Conservation (phyloP, 2,329 filamentous ascomycete species). For the Monosporascus sp. region DNA sequence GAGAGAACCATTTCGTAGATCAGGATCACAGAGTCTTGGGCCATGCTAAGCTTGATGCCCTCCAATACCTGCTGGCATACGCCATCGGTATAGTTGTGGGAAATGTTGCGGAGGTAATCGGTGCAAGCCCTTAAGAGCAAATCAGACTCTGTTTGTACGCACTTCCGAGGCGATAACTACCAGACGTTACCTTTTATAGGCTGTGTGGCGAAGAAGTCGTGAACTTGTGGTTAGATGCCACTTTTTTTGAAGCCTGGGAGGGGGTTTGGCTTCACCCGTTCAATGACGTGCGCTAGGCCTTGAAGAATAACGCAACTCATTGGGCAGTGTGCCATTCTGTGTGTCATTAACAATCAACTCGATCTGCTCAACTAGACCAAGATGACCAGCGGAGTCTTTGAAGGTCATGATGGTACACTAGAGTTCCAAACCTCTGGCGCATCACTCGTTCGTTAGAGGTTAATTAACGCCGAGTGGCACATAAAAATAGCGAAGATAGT, state of each 20-base stretch:
- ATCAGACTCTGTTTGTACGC: too few species aligned
- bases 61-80: conserved; percentile 11
- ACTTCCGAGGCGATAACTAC: too few species aligned
- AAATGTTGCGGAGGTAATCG: conserved; percentile 15
- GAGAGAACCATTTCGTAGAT: not conserved
- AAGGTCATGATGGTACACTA: too few species aligned
- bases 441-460: too few species aligned
- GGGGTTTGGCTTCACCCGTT: conserved; percentile 8
- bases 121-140: conserved; percentile 8
- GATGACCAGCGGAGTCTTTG: too few species aligned
- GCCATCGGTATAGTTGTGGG: conserved; percentile 10
- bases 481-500: too few species aligned
- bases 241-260: conserved; percentile 10
- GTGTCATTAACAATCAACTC: too few species aligned
- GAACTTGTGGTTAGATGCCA: conserved; percentile 6
- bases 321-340: too few species aligned
- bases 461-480: too few species aligned
- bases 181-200: conserved; percentile 5
- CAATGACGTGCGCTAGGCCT: conserved; percentile 10
- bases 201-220: conserved; percentile 16
- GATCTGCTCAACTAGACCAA: too few species aligned
- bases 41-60: conserved; percentile 11
- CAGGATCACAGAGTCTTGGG: conserved; percentile 7
- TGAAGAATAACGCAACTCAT: conserved; percentile 15
- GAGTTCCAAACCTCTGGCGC: too few species aligned